Percentiles rank a stretch among this genome's conserved stretches.
Evolutionary conservation across 108 stramenopile genomes (phyloP).

Genomic region (Schizochytrium sp.): DNA sequence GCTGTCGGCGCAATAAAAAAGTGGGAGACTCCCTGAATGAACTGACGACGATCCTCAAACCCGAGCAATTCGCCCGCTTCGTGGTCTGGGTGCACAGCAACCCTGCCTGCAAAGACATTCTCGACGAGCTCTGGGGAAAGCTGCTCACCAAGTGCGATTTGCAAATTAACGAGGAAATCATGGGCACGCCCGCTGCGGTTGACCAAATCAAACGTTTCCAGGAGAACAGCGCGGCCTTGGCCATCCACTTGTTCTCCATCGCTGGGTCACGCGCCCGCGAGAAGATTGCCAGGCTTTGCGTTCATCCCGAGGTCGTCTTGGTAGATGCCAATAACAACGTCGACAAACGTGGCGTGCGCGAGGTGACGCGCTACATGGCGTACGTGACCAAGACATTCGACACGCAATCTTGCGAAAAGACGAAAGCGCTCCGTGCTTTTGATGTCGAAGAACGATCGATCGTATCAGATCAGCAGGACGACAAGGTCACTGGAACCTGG

Average conservation of each 20-base stretch:
- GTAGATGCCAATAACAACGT: conserved; percentile 15
- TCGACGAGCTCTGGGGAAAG: conserved; percentile 15
- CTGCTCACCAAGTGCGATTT: neutral
- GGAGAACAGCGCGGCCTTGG: conserved; percentile 4
- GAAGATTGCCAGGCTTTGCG: neutral
- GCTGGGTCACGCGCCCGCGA: neutral
- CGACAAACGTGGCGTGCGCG: neutral
- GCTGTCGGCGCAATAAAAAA: conserved; percentile 4
- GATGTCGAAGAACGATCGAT: neutral
- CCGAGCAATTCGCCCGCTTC: conserved; percentile 11
- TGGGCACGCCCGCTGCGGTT: neutral
- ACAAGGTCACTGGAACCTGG: conserved; percentile 1
- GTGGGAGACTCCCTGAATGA: conserved; percentile 9
- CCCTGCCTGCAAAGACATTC: conserved; percentile 8
- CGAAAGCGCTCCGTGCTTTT: neutral
- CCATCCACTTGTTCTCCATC: neutral
- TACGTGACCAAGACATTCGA: neutral
- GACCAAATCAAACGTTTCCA: neutral
- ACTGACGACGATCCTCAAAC: neutral
- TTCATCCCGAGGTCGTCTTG: conserved; percentile 1
- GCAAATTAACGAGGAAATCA: neutral
- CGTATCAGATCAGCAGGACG: neutral
- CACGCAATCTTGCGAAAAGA: conserved; percentile 1
- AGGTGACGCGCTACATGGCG: neutral
- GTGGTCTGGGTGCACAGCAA: conserved; percentile 15